Conservation (phyloP, 495 filamentous ascomycete genomes). For the Neurospora hispaniola region DNA sequence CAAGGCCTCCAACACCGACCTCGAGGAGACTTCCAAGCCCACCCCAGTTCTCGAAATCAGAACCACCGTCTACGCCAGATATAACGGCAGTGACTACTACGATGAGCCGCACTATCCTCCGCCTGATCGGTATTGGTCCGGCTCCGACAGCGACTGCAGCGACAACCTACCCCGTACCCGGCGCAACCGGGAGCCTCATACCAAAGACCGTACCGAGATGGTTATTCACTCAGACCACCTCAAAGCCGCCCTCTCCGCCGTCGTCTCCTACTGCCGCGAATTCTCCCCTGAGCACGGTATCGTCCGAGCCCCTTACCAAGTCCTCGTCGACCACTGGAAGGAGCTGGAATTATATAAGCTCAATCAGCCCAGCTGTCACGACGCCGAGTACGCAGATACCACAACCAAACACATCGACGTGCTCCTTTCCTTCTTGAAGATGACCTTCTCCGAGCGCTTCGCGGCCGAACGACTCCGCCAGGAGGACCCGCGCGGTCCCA, state of each 20-base stretch:
- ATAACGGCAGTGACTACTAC: neutral
- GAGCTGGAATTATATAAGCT: slow-evolving; percentile 24
- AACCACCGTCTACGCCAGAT: neutral
- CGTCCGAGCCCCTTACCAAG: slow-evolving; percentile 25
- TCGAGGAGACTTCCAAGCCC: neutral
- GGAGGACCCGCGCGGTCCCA: slow-evolving; percentile 14
- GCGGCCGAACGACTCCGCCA: slow-evolving; percentile 19
- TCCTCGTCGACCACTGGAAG: slow-evolving; percentile 24
- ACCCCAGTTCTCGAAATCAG: neutral
- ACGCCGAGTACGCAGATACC: slow-evolving; percentile 20
- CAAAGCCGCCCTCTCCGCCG: slow-evolving; percentile 27
- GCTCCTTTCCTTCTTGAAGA: slow-evolving; percentile 25
- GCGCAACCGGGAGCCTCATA: slow-evolving; percentile 1
- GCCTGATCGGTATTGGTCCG: neutral
- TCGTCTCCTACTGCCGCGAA: slow-evolving; percentile 29
- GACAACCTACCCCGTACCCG: neutral
- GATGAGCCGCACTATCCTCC: slow-evolving; percentile 1
- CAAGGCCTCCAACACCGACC: neutral
- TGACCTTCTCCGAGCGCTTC: slow-evolving; percentile 15
- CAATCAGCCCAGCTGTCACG: slow-evolving; percentile 23
- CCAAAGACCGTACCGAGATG: slow-evolving; percentile 21
- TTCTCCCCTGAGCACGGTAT: slow-evolving; percentile 27
- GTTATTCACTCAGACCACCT: slow-evolving; percentile 28
- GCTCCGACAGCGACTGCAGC: neutral
- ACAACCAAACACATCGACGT: slow-evolving; percentile 29